Evolutionary conservation across 345 rosid genomes (phyloP), one percentile per base, ranked within the genome.

Genomic region (Dipteronia dyeriana): DNA sequence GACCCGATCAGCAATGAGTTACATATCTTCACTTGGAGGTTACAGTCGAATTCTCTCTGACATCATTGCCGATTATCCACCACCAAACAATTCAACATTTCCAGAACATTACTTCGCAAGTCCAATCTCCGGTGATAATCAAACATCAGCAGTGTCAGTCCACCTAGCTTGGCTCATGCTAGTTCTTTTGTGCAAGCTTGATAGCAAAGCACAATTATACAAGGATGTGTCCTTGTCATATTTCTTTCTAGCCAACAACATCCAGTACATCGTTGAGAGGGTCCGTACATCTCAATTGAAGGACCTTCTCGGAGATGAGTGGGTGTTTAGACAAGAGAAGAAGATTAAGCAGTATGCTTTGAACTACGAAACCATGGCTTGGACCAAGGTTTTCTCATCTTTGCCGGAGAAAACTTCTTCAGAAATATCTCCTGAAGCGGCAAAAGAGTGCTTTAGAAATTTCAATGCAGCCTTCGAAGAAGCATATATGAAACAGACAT

Each of bases 161-260:
- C 86, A 91, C 38, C 71, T 92, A 9, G 90, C 93, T 17, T 88
- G 98, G 97, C 86, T 96, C 41, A 80, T 91, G 68, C 90, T 92
- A 7, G 87, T 86, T 62, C 81, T 96, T 57, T 78, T 94, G 47
- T 94, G 99, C 87, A 96, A 89, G 77, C 92, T 96, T 70, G 97
- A 94, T 76, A 78, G 88, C 65, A 92, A 85, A 79, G 90, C 95
- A 14, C 84, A 81, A 81, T 80, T 76, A 6, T 90, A 92, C 92
- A 91, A 87, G 76, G 95, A 96, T 38, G 87, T 83, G 23, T 79
- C 98, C 4, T 77, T 90, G 63, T 87, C 95, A 0, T 92, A 96
- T 75, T 89, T 96, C 71, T 96, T 92, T 88, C 86, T 92, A 7
- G 94, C 97, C 10, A 96, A 90, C 86, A 96, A 96, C 68, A 93